A percentile compares a stretch with the other conserved stretches of the same genome.
Evolutionary conservation across 805 yeast species (phyloP).

Genomic region (Candida coquimbonensis): DNA sequence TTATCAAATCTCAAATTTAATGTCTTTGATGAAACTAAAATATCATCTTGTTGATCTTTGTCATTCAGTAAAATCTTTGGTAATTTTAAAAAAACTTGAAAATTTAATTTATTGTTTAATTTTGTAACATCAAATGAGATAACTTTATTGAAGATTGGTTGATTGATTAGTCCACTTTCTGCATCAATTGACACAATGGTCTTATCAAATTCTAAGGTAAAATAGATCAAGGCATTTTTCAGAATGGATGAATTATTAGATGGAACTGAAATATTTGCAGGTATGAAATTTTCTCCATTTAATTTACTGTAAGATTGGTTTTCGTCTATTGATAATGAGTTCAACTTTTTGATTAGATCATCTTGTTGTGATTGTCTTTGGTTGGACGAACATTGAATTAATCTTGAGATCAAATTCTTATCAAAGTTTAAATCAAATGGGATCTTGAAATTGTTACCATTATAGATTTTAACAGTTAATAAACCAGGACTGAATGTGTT

Average conservation of each 20-base stretch:
- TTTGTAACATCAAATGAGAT: constrained; percentile 85
- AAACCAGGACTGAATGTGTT: constrained; percentile 52
- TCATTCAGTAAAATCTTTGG: constrained; percentile 47
- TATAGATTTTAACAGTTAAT: constrained; percentile 69
- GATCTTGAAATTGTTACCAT: constrained; percentile 57
- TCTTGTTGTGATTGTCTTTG: constrained; percentile 11
- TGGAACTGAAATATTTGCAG: constrained; percentile 50
- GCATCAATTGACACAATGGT: constrained; percentile 88
- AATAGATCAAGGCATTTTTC: constrained; percentile 65
- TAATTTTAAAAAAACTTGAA: constrained; percentile 74
- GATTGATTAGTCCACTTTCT: constrained; percentile 67
- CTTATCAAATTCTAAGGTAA: constrained; percentile 92
- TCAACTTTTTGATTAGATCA: constrained; percentile 14
- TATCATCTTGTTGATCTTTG: constrained; percentile 33
- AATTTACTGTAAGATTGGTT: constrained; percentile 5
- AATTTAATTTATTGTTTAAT: constrained; percentile 50
- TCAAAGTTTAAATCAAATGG: constrained; percentile 67
- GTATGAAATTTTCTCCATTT: constrained; percentile 27
- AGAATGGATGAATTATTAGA: constrained; percentile 32
- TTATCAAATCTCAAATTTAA: constrained; percentile 50
- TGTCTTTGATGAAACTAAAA: constrained; percentile 66
- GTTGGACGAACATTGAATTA: constrained; percentile 50
- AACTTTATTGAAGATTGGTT: constrained; percentile 81
- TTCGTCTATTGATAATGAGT: constrained; percentile 22
- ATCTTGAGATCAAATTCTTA: constrained; percentile 54